phyloP scores from a whole-genome alignment of 2,329 filamentous ascomycete genomes.

The Dryadomyces quercus-mongolicae region DNA sequence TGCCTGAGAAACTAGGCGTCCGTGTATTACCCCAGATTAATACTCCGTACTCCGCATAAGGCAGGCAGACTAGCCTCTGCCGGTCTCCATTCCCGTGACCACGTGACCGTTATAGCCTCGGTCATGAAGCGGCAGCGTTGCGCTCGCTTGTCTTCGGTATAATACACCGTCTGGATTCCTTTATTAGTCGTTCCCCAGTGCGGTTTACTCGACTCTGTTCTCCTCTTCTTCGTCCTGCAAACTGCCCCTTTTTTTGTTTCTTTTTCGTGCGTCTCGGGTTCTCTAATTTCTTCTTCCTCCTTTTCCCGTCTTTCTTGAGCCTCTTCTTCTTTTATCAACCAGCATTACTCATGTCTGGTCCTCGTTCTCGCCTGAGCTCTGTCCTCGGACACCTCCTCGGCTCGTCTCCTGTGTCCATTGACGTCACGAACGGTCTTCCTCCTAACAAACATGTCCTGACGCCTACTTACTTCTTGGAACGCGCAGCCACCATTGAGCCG shows the following conservation, averaged over 20 bases:
- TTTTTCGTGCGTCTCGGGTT: no score
- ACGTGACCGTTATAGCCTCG: background rate
- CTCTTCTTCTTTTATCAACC: background rate
- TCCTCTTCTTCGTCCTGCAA: background rate
- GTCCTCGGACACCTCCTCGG: constrained; percentile 39
- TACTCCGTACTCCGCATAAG: background rate
- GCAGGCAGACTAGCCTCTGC: background rate
- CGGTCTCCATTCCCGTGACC: background rate
- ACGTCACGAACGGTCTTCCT: background rate
- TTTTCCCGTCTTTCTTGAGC: background rate
- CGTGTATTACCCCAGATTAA: background rate
- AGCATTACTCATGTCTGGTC: constrained; percentile 42
- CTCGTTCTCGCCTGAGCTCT: constrained; percentile 46
- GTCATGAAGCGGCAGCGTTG: background rate
- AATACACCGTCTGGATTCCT: background rate
- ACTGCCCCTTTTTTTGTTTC: background rate
- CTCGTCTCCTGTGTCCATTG: constrained; percentile 10
- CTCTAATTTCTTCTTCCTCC: background rate
- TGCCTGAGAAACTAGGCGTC: background rate
- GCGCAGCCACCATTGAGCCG: constrained; percentile 80
- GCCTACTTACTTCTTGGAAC: constrained; percentile 70
- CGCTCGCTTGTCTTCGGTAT: background rate
- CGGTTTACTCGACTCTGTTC: background rate
- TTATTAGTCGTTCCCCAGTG: background rate
- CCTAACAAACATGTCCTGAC: constrained; percentile 65